Percentiles rank a stretch among this genome's conserved stretches.
These are phyloP conservation scores for Craterostigma plantagineum DNA, from an alignment of 257 asterid species.

Conservation along the genomic window DNA sequence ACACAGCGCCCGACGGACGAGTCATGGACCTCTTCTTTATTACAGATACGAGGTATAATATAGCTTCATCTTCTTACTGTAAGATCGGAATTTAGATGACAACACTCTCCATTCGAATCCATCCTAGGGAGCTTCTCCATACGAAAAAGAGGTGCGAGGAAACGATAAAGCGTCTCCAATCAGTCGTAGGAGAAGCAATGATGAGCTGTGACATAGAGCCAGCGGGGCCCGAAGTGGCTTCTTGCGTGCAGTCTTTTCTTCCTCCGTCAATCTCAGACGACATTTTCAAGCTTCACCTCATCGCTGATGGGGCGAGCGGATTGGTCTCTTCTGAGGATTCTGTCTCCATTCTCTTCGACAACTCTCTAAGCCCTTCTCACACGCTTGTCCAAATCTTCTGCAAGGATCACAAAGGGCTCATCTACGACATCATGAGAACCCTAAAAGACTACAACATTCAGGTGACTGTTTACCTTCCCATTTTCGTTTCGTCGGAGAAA, in stretches of 20 bases:
- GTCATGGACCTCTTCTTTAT: conserved; percentile 64
- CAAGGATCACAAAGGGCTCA: conserved; percentile 58
- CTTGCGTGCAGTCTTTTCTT: conserved; percentile 32
- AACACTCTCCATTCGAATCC: background rate
- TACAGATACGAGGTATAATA: conserved; percentile 51
- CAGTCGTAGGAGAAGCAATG: conserved; percentile 41
- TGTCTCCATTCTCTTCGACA: conserved; percentile 33
- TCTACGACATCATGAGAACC: conserved; percentile 62
- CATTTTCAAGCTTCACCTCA: conserved; percentile 20
- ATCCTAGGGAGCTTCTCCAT: conserved; percentile 50
- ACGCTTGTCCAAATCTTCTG: conserved; percentile 45
- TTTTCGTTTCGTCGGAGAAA: too few relatives aligned
- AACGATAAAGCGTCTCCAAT: conserved; percentile 17
- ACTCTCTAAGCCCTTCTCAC: conserved; percentile 50
- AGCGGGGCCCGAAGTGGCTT: conserved; percentile 37
- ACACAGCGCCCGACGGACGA: conserved; percentile 59
- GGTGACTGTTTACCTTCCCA: too few relatives aligned
- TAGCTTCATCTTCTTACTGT: background rate
- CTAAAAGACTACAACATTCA: conserved; percentile 55
- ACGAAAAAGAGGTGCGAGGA: conserved; percentile 35
- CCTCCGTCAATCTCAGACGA: conserved; percentile 34
- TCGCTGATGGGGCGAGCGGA: conserved; percentile 11
- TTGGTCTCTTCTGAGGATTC: conserved; percentile 13
- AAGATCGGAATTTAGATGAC: too few relatives aligned
- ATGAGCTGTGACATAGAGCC: conserved; percentile 43